Percentiles rank a stretch among this genome's conserved stretches.
phyloP scores from a whole-genome alignment of 2,329 filamentous ascomycete species.

The Cladosporium sp. region DNA sequence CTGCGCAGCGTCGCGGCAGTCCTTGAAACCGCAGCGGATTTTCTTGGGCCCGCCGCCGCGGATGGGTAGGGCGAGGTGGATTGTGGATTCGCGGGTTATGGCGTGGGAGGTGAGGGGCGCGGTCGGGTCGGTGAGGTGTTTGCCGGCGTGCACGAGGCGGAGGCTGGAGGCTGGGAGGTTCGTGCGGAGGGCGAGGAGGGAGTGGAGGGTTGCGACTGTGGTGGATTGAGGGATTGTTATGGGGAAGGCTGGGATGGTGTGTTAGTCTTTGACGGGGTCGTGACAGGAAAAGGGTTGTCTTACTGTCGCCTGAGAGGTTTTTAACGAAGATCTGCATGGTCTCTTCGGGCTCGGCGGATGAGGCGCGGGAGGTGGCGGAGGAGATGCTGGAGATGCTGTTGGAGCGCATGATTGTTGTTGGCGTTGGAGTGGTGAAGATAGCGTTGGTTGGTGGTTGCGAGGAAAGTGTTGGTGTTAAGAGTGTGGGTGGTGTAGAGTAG shows the following conservation, averaged over 20 bases:
- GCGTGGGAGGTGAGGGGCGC: constrained; percentile 44
- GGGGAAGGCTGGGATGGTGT: constrained; percentile 48
- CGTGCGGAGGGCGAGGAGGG: constrained; percentile 54
- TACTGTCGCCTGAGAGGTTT: constrained; percentile 55
- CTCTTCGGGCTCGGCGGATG: constrained; percentile 41
- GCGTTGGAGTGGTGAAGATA: constrained; percentile 2
- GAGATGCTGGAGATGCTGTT: constrained; percentile 41
- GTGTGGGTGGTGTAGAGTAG: neutral
- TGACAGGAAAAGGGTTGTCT: constrained; percentile 25
- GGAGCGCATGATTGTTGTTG: constrained; percentile 39
- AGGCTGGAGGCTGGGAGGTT: constrained; percentile 48
- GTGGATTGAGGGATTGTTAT: constrained; percentile 51
- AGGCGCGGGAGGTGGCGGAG: constrained; percentile 34
- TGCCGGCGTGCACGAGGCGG: constrained; percentile 55
- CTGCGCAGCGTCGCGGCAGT: constrained; percentile 82
- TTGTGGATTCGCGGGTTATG: constrained; percentile 47
- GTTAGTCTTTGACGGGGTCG: constrained; percentile 16
- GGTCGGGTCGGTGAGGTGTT: constrained; percentile 45
- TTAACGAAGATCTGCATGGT: constrained; percentile 60
- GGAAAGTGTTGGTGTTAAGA: neutral
- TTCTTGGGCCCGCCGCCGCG: constrained; percentile 63
- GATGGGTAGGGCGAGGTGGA: constrained; percentile 53
- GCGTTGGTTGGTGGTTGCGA: neutral
- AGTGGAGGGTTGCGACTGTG: constrained; percentile 51
- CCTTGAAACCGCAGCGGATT: constrained; percentile 80